Evolutionary conservation across 371 early-diverging fungal genomes (phyloP).

Genomic region (Chytridium lagenaria): DNA sequence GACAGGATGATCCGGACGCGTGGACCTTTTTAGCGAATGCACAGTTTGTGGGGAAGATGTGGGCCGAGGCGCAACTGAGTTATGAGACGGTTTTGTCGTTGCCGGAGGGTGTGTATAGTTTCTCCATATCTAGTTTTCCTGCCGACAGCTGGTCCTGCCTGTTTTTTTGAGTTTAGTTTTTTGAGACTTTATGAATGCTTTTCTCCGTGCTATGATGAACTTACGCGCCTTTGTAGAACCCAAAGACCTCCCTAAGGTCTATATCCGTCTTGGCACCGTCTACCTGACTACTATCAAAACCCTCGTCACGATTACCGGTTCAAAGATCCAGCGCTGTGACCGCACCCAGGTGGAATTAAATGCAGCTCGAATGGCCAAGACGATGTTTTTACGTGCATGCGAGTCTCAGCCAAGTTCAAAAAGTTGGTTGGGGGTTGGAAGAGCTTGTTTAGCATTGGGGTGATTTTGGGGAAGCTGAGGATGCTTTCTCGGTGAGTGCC

Average conservation of each 20-base stretch:
- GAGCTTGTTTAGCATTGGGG: conserved; percentile 51
- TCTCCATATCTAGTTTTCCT: too few species aligned
- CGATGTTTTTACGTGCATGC: conserved; percentile 56
- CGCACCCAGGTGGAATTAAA: conserved; percentile 33
- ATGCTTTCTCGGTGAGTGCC: conserved; percentile 52
- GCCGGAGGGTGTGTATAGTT: conserved; percentile 46
- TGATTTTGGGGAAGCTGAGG: conserved; percentile 58
- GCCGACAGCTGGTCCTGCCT: too few species aligned
- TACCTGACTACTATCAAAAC: conserved; percentile 39
- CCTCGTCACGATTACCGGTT: neutral
- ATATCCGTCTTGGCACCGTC: conserved; percentile 53
- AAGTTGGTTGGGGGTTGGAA: conserved; percentile 58
- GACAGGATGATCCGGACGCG: conserved; percentile 53
- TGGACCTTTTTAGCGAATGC: conserved; percentile 58
- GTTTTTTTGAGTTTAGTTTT: too few species aligned
- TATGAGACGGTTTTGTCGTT: conserved; percentile 59
- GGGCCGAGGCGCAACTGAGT: conserved; percentile 44
- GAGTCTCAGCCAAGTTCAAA: conserved; percentile 39
- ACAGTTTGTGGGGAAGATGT: conserved; percentile 47
- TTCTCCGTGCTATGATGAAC: neutral
- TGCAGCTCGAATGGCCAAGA: conserved; percentile 49
- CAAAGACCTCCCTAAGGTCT: conserved; percentile 45
- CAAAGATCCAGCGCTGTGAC: conserved; percentile 22
- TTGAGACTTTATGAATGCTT: neutral
- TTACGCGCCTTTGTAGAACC: conserved; percentile 49